Evolutionary conservation across 345 rosid genomes (phyloP).

Genomic region (Citrus unshiu): DNA sequence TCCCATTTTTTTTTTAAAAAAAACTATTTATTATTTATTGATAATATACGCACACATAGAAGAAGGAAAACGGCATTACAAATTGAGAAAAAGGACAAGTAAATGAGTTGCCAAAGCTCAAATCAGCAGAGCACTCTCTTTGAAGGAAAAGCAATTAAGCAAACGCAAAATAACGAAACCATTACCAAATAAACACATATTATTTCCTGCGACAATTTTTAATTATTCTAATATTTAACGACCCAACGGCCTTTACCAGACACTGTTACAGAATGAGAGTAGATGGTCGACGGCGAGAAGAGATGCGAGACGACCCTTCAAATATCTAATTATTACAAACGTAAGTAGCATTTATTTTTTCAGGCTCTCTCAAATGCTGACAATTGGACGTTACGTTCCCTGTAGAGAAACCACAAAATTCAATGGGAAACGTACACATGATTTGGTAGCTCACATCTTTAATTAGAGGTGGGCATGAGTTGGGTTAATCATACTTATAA

Average conservation of each 20-base stretch:
- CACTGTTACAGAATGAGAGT: not conserved
- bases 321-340: not conserved
- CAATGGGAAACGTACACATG: not conserved
- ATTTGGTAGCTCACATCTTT: not conserved
- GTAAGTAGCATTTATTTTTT: no score
- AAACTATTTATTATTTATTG: no score
- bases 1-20: no score
- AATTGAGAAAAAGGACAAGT: not conserved
- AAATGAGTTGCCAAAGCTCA: not conserved
- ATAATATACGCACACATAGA: no score
- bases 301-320: not conserved
- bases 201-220: no score
- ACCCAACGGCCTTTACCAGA: not conserved
- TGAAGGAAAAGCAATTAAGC: no score
- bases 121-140: not conserved
- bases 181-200: no score
- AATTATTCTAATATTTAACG: no score
- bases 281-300: not conserved
- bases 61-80: not conserved
- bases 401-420: not conserved
- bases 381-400: no score
- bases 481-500: no score
- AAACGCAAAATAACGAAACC: not conserved
- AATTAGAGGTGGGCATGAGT: no score
- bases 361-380: no score